A percentile compares a stretch with the other conserved stretches of the same genome.
Conservation (phyloP, 2,329 filamentous ascomycete genomes). For the Diplodia mutila region DNA sequence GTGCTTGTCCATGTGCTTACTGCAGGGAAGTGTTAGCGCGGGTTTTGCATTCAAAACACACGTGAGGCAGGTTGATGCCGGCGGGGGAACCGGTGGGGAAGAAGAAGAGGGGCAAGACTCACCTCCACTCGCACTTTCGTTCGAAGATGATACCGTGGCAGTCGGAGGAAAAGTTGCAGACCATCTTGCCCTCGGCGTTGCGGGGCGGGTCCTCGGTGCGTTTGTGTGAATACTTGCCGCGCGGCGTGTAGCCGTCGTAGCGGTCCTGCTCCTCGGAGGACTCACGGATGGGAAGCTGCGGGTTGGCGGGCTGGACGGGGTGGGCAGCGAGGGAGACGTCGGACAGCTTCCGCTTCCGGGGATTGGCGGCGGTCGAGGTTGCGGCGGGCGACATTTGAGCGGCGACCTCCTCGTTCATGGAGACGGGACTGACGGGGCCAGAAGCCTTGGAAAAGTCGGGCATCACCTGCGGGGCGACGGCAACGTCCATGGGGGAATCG, state of each 20-base stretch:
- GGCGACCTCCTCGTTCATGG: constrained; percentile 14
- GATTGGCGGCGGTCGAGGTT: constrained; percentile 4
- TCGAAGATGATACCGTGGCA: constrained; percentile 74
- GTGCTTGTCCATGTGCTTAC: constrained; percentile 99
- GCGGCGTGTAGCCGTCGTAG: constrained; percentile 31
- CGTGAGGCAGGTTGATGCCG: background rate
- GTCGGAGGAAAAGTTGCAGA: constrained; percentile 68
- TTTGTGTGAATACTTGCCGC: constrained; percentile 45
- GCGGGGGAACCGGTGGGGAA: constrained; percentile 1
- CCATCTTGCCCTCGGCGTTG: constrained; percentile 74
- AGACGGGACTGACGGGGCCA: constrained; percentile 15
- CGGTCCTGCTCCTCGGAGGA: constrained; percentile 22
- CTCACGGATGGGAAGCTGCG: constrained; percentile 2
- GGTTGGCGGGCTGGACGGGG: constrained; percentile 5
- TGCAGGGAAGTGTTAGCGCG: constrained; percentile 42
- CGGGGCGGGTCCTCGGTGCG: constrained; percentile 57
- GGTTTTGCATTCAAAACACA: constrained; percentile 30
- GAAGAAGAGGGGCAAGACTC: constrained; percentile 50
- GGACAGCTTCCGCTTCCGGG: constrained; percentile 24
- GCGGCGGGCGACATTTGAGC: constrained; percentile 14
- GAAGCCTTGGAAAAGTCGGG: constrained; percentile 18
- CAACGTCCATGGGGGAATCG: constrained; percentile 10
- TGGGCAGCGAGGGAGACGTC: constrained; percentile 18
- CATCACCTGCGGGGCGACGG: constrained; percentile 15
- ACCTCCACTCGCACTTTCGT: constrained; percentile 94